Evolutionary conservation across 768 basidiomycete species (phyloP).

Genomic region (Baorangia bicolor): DNA sequence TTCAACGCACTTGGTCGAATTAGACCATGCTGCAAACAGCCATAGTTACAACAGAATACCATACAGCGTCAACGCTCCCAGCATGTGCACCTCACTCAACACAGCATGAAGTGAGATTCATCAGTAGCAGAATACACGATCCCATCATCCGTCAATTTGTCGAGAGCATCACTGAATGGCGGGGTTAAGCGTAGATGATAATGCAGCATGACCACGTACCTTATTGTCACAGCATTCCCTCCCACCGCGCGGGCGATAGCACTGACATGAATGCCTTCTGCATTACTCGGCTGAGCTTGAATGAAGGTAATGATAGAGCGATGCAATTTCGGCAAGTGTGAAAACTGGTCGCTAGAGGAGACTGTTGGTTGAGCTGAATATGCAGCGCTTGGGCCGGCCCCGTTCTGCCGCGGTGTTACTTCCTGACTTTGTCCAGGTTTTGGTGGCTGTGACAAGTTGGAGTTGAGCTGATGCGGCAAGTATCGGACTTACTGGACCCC

Average conservation of each 20-base stretch:
- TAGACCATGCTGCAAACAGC: background rate
- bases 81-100: conserved; percentile 33
- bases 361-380: conserved; percentile 41
- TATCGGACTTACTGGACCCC: conserved; percentile 56
- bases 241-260: conserved; percentile 68
- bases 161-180: conserved; percentile 62
- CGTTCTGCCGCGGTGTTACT: conserved; percentile 6
- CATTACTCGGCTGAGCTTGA: conserved; percentile 39
- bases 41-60: background rate
- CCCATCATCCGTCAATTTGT: conserved; percentile 77
- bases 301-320: conserved; percentile 69
- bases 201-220: conserved; percentile 40
- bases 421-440: conserved; percentile 30
- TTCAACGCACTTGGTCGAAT: background rate
- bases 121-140: conserved; percentile 77
- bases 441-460: conserved; percentile 29
- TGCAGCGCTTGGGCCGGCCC: conserved; percentile 34
- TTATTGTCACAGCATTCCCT: conserved; percentile 56
- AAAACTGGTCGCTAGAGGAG: conserved; percentile 43
- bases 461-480: background rate
- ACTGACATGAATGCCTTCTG: conserved; percentile 74
- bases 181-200: background rate
- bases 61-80: background rate
- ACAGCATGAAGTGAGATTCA: conserved; percentile 70
- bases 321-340: conserved; percentile 58